Evolutionary conservation across 805 yeast genomes (phyloP), one percentile per base, ranked within the genome.

Genomic region (Zygosaccharomyces bisporus): DNA sequence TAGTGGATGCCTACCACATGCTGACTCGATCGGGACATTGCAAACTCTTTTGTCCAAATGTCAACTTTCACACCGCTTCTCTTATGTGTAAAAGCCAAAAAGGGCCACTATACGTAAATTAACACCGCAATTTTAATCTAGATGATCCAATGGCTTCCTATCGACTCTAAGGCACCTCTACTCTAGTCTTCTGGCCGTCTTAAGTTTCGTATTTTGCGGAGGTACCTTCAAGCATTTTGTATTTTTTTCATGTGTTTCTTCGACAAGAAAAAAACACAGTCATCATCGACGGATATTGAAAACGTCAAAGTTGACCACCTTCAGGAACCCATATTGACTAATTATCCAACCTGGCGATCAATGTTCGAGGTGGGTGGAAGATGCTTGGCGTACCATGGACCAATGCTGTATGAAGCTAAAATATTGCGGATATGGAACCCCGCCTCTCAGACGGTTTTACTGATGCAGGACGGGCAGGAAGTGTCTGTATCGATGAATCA

Each of bases 311-410:
- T 7, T 24, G 25, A 19, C 30, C 32, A 37, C 13, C 20, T 9
- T 17, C n/a, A n/a, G 4, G 21, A 24, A 16, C 9, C 8, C 13
- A 25, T 9, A 37, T 13, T 16, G 23, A n/a, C 13, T 27, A 33
- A 30, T 7, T 36, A 9, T 4, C 3, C n/a, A 29, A 14, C 8
- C 31, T 27, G 16, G 14, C 31, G 16, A n/a, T 27, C 43, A 51
- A 45, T 51, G 47, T 50, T 61, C 36, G 56, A 52, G 24, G 39
- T 62, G 6, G 66, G 65, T 30, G 67, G 63, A 24, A 70, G 66
- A 52, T 83, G 85, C 45, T 69, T 87, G 55, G 96, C 95, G 1
- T 90, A 77, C 64, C 97, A 90, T 60, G 97, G 96, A 0, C 95
- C 95, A 1, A 66, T 90, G 51, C 74, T 90, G 7, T 90, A 90